phyloP scores from a whole-genome alignment of 768 basidiomycete genomes.

The Dendrothele bispora region DNA sequence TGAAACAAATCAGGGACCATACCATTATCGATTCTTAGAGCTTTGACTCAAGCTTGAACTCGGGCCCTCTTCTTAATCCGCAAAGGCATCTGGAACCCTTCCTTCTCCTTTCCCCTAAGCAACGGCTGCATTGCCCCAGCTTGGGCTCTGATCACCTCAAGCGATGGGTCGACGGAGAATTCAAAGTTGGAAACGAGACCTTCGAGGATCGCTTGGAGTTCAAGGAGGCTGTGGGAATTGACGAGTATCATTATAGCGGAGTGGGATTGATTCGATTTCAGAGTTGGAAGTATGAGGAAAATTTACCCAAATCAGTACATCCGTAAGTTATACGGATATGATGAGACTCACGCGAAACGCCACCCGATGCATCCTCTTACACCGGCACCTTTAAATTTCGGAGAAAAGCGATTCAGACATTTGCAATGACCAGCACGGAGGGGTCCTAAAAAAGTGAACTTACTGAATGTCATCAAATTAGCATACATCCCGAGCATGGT shows the following conservation, averaged over 20 bases:
- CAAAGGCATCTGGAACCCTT: conserved; percentile 8
- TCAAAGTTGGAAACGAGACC: conserved; percentile 40
- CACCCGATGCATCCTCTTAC: conserved; percentile 15
- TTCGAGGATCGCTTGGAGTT: conserved; percentile 43
- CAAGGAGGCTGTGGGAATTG: conserved; percentile 25
- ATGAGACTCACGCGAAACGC: conserved; percentile 18
- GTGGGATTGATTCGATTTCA: too few species aligned
- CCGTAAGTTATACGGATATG: neutral
- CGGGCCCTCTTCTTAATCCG: too few species aligned
- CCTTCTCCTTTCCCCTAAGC: conserved; percentile 6
- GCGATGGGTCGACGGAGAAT: conserved; percentile 27
- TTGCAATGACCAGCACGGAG: neutral
- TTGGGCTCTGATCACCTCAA: conserved; percentile 1
- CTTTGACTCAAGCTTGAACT: too few species aligned
- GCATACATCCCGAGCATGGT: conserved; percentile 16
- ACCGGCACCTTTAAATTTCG: conserved; percentile 6
- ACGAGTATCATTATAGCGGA: too few species aligned
- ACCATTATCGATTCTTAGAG: too few species aligned
- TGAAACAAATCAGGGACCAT: too few species aligned
- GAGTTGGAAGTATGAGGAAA: neutral
- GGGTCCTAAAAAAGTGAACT: too few species aligned
- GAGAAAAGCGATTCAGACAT: neutral
- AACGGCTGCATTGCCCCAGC: conserved; percentile 1
- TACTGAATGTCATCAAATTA: too few species aligned
- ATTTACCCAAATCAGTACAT: neutral